These are phyloP conservation scores for Leccinum disarticulatum DNA, from an alignment of 768 basidiomycete genomes.

Conservation along the genomic window DNA sequence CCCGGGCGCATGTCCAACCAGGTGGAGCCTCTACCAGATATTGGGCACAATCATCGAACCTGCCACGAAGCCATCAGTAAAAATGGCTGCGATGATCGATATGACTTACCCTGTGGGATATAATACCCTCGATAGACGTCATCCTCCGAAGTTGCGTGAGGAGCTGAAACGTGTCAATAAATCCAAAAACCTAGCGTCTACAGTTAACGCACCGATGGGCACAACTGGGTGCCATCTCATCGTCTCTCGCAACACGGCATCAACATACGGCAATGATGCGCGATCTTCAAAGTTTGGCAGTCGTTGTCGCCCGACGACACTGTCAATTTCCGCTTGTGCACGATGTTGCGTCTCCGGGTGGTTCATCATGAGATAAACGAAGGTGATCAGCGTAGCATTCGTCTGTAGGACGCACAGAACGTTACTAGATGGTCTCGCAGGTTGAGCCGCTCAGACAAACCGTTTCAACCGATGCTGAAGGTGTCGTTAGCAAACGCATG, in stretches of 20 bases:
- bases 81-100: not conserved
- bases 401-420: not conserved
- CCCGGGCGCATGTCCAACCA: not conserved
- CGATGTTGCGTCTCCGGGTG: not conserved
- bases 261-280: not conserved
- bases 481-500: not conserved
- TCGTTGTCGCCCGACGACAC: not conserved
- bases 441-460: not conserved
- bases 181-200: not conserved
- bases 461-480: not conserved
- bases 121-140: not conserved
- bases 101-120: not conserved
- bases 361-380: not conserved
- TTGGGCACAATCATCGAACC: not conserved
- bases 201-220: not conserved
- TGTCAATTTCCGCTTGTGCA: not conserved
- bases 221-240: not conserved
- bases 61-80: not conserved
- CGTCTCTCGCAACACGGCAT: not conserved
- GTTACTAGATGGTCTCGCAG: not conserved
- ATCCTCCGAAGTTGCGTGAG: not conserved
- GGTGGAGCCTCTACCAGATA: not conserved
- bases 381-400: not conserved
- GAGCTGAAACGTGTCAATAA: not conserved
- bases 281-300: not conserved